These are phyloP conservation scores for Debaryomyces nepalensis DNA, from an alignment of 1,139 yeast genomes.

Conservation along the genomic window DNA sequence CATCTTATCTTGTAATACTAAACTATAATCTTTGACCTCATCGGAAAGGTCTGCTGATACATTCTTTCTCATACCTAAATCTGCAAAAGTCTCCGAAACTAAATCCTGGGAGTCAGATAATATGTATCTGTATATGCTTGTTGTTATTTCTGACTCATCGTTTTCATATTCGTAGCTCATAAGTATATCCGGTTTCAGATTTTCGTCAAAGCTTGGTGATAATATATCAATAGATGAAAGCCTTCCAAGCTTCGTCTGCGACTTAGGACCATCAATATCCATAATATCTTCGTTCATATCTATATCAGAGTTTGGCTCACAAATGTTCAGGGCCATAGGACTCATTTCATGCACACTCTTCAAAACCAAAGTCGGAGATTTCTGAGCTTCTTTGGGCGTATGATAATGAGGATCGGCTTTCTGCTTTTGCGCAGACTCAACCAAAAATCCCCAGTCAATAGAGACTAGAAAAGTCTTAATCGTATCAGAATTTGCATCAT, in stretches of 20 bases:
- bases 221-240: conserved; percentile 42
- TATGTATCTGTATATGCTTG: conserved; percentile 44
- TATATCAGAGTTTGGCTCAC: conserved; percentile 11
- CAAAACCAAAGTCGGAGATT: conserved; percentile 29
- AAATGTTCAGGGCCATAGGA: conserved; percentile 26
- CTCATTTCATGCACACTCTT: conserved; percentile 35
- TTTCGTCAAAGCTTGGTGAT: conserved; percentile 45
- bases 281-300: conserved; percentile 24
- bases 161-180: conserved; percentile 36
- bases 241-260: conserved; percentile 23
- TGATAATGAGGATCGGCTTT: conserved; percentile 55
- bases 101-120: conserved; percentile 31
- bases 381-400: conserved; percentile 48
- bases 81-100: conserved; percentile 37
- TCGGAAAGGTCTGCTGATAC: conserved; percentile 15
- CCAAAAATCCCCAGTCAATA: conserved; percentile 67
- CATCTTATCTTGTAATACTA: conserved; percentile 31
- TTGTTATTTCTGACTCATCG: conserved; percentile 20
- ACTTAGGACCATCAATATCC: conserved; percentile 25
- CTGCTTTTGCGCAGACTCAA: conserved; percentile 52
- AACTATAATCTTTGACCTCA: conserved; percentile 16
- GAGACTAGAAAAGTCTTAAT: conserved; percentile 52
- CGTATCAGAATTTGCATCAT: conserved; percentile 42
- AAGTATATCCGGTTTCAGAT: conserved; percentile 42
- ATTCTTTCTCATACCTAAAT: conserved; percentile 37